phyloP scores from a whole-genome alignment of 2,329 filamentous ascomycete genomes.

The Colletotrichum eleusines region DNA sequence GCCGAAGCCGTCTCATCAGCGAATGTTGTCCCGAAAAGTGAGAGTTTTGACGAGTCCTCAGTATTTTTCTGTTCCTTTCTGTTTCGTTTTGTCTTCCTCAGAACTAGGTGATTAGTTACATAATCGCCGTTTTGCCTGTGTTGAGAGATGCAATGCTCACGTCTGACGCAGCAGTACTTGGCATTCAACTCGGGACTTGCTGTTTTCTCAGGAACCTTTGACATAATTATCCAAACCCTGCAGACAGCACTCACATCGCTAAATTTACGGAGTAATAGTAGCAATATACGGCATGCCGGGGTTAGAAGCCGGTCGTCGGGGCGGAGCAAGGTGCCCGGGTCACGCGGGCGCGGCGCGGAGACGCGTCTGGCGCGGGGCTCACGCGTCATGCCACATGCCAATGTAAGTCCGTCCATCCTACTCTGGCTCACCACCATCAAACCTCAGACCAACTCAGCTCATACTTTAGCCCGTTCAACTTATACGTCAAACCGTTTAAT shows the following conservation, averaged over 20 bases:
- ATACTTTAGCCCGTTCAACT: too few relatives aligned
- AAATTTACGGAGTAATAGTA: too few relatives aligned
- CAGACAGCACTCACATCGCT: neutral
- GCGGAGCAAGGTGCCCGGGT: too few relatives aligned
- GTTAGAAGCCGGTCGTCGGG: neutral
- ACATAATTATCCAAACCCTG: neutral
- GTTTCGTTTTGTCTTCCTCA: neutral
- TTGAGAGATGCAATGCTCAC: neutral
- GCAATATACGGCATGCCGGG: neutral
- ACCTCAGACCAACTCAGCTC: too few relatives aligned
- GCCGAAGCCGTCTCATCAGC: neutral
- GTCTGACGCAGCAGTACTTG: neutral
- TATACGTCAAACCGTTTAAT: too few relatives aligned
- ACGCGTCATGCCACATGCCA: too few relatives aligned
- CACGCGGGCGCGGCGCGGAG: too few relatives aligned
- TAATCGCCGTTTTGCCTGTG: neutral
- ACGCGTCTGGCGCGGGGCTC: too few relatives aligned
- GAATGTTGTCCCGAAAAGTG: neutral
- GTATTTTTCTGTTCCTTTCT: neutral
- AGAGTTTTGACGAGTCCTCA: neutral
- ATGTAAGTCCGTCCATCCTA: too few relatives aligned
- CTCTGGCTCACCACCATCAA: too few relatives aligned
- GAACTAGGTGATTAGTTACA: neutral
- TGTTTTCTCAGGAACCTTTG: neutral
- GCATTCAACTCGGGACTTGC: neutral